These are phyloP conservation scores for Castanea sativa DNA, from an alignment of 306 rosid species.

Conservation along the genomic window DNA sequence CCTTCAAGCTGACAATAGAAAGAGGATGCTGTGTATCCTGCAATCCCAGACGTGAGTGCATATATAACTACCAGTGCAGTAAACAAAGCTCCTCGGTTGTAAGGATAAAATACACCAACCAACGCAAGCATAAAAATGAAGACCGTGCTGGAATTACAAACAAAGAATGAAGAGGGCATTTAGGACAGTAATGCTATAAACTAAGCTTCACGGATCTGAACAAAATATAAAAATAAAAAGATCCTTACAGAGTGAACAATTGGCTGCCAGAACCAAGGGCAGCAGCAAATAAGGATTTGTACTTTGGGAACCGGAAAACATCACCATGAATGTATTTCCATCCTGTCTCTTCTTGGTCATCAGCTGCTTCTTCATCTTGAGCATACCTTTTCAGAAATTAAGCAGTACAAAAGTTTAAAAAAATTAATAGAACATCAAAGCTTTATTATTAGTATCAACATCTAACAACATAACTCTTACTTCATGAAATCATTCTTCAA, in stretches of 20 bases:
- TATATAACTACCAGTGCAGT: constrained; percentile 92
- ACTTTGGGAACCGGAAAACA: constrained; percentile 86
- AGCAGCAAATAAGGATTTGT: constrained; percentile 86
- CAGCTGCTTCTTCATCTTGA: constrained; percentile 97
- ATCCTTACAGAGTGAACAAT: constrained; percentile 84
- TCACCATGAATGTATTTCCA: constrained; percentile 99
- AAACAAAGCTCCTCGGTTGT: constrained; percentile 94
- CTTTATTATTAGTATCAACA: too few species aligned
- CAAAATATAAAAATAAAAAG: constrained; percentile 5
- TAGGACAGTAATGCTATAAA: background rate
- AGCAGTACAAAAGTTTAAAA: constrained; percentile 5
- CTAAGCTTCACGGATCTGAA: background rate
- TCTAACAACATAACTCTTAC: constrained; percentile 42
- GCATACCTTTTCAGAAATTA: constrained; percentile 58
- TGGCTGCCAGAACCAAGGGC: constrained; percentile 97
- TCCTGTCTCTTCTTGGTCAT: constrained; percentile 98
- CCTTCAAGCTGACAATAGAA: constrained; percentile 97
- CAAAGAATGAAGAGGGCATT: constrained; percentile 11
- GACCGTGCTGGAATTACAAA: constrained; percentile 65
- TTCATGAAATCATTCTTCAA: constrained; percentile 97
- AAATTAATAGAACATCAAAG: background rate
- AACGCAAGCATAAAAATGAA: constrained; percentile 91
- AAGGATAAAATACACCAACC: constrained; percentile 95
- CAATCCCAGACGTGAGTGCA: constrained; percentile 95
- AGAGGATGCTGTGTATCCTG: constrained; percentile 87